Percentiles rank a stretch among this genome's conserved stretches.
Conservation (phyloP, 768 basidiomycete species). For the Mrakia frigida region DNA sequence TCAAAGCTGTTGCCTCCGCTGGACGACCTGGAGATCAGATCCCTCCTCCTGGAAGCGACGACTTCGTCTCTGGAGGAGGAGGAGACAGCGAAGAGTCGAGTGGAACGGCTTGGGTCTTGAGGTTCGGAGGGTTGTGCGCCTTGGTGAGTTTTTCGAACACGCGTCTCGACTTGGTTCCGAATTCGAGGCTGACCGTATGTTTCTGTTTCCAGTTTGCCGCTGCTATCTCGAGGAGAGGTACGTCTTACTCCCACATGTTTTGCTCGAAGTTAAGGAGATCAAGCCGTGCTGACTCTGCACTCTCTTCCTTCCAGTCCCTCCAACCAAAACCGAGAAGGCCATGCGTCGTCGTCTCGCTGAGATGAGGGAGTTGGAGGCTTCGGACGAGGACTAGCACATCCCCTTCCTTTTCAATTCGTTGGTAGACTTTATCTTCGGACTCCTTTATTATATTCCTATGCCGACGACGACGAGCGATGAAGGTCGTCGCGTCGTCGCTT, state of each 20-base stretch:
- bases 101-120: slow-evolving; percentile 88
- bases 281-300: too few relatives aligned
- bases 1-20: slow-evolving; percentile 64
- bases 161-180: slow-evolving; percentile 8
- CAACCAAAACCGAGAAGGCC: slow-evolving; percentile 83
- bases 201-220: slow-evolving; percentile 56
- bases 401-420: too few relatives aligned
- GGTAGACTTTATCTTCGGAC: too few relatives aligned
- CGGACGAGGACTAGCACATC: slow-evolving; percentile 41
- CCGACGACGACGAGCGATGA: too few relatives aligned
- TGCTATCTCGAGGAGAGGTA: slow-evolving; percentile 61
- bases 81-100: slow-evolving; percentile 41
- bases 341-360: slow-evolving; percentile 75
- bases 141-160: slow-evolving; percentile 48
- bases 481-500: too few relatives aligned
- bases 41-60: slow-evolving; percentile 48
- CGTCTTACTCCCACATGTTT: not conserved
- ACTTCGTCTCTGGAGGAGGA: not conserved
- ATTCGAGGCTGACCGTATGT: slow-evolving; percentile 8
- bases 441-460: too few relatives aligned
- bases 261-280: too few relatives aligned
- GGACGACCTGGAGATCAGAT: slow-evolving; percentile 19
- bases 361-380: slow-evolving; percentile 69
- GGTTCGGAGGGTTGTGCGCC: slow-evolving; percentile 84
- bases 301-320: slow-evolving; percentile 51